phyloP scores from a whole-genome alignment of 495 filamentous ascomycete genomes.

The Articulospora tetracladia region DNA sequence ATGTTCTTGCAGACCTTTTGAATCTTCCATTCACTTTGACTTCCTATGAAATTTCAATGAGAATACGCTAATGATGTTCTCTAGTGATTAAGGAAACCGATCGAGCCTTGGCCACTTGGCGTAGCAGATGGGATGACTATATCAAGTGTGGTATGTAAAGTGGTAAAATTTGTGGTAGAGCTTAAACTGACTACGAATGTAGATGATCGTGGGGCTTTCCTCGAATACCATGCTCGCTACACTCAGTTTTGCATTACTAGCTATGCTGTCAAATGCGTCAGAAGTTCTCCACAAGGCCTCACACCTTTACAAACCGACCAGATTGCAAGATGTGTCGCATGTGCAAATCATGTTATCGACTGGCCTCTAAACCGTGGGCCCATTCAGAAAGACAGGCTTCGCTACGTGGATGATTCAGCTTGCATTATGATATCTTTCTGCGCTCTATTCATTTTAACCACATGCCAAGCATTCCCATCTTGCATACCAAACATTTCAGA shows the following conservation, averaged over 20 bases:
- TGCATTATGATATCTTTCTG: constrained; percentile 9
- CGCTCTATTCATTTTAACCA: constrained; percentile 2
- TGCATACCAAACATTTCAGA: constrained; percentile 2
- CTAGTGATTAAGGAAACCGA: constrained; percentile 2
- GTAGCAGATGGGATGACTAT: constrained; percentile 4
- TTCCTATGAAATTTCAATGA: no score
- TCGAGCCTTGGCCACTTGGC: constrained; percentile 1
- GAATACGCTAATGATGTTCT: no score
- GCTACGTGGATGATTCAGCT: constrained; percentile 2
- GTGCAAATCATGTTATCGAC: constrained; percentile 6
- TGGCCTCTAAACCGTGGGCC: constrained; percentile 7
- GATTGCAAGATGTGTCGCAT: constrained; percentile 2
- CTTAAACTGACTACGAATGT: neutral
- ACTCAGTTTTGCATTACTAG: constrained; percentile 8
- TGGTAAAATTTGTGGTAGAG: neutral
- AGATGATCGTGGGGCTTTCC: neutral
- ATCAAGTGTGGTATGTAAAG: neutral
- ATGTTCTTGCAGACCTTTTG: no score
- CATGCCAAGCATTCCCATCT: constrained; percentile 4
- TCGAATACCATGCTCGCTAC: neutral
- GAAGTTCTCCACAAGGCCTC: neutral
- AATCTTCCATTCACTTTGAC: no score
- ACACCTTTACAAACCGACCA: neutral
- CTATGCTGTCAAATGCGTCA: constrained; percentile 4
- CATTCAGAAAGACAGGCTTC: constrained; percentile 3